Evolutionary conservation across 2,329 filamentous ascomycete species (phyloP).

Genomic region (Phaeophleospora eucalypticola): DNA sequence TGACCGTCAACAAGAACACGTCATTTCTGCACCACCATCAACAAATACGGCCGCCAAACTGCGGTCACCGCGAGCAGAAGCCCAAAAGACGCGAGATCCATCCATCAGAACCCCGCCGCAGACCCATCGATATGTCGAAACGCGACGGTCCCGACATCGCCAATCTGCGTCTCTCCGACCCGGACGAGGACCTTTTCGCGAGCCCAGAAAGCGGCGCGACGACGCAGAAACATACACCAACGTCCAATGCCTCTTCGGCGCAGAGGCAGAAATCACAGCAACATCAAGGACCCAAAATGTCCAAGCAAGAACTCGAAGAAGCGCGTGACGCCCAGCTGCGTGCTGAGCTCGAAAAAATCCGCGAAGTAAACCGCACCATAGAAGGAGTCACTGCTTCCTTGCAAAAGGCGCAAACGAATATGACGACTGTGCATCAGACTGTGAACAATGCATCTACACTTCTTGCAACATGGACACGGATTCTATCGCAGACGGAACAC

Average conservation of each 20-base stretch:
- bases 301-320: slow-evolving; percentile 48
- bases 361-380: slow-evolving; percentile 82
- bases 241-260: slow-evolving; percentile 32
- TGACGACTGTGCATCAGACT: slow-evolving; percentile 79
- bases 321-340: slow-evolving; percentile 69
- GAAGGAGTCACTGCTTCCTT: slow-evolving; percentile 71
- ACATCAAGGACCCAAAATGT: slow-evolving; percentile 31
- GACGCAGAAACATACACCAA: slow-evolving; percentile 28
- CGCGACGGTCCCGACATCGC: slow-evolving; percentile 27
- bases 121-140: slow-evolving; percentile 24
- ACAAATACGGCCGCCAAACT: slow-evolving; percentile 16
- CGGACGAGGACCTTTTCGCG: slow-evolving; percentile 56
- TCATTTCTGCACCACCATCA: slow-evolving; percentile 8
- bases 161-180: slow-evolving; percentile 46
- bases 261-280: slow-evolving; percentile 38
- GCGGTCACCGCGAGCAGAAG: slow-evolving; percentile 13
- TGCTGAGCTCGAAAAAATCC: slow-evolving; percentile 76
- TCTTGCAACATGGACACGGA: slow-evolving; percentile 91
- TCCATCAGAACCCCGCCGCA: not conserved
- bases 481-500: slow-evolving; percentile 94
- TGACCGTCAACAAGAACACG: not conserved
- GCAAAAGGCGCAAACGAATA: slow-evolving; percentile 69
- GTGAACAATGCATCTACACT: slow-evolving; percentile 83
- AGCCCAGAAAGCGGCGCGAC: slow-evolving; percentile 46
- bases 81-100: slow-evolving; percentile 17